Evolutionary conservation across 805 yeast species (phyloP).

Genomic region (Tetrapisispora arboricola): DNA sequence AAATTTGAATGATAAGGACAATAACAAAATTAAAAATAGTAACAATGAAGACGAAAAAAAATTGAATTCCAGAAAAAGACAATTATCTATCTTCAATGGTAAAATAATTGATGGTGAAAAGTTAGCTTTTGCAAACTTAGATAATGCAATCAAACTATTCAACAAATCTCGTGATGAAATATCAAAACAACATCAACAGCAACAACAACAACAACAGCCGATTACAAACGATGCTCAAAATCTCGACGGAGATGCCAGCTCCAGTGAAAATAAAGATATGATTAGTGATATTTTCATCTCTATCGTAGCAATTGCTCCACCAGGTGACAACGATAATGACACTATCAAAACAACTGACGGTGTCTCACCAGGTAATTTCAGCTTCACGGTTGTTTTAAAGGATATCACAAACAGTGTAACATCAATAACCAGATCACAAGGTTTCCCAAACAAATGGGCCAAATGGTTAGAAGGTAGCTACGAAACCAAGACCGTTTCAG

Average conservation of each 20-base stretch:
- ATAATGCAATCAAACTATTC: constrained; percentile 47
- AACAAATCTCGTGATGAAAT: constrained; percentile 25
- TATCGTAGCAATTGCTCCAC: constrained; percentile 46
- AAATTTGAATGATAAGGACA: not conserved
- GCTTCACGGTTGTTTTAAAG: constrained; percentile 63
- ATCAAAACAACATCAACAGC: constrained; percentile 20
- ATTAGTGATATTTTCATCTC: constrained; percentile 60
- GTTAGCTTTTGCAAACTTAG: constrained; percentile 78
- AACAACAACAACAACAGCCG: too few species aligned
- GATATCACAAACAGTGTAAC: constrained; percentile 73
- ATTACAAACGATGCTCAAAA: constrained; percentile 8
- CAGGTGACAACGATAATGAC: constrained; percentile 15
- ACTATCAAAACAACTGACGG: constrained; percentile 30
- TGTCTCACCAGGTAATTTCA: constrained; percentile 43
- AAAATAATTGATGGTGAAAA: constrained; percentile 78
- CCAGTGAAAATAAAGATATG: constrained; percentile 6
- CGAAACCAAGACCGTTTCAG: constrained; percentile 11
- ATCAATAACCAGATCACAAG: constrained; percentile 70
- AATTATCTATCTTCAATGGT: constrained; percentile 66
- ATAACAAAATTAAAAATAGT: too few species aligned
- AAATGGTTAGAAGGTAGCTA: constrained; percentile 58
- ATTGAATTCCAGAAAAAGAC: constrained; percentile 22
- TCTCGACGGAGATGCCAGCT: constrained; percentile 8
- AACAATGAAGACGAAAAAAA: not conserved
- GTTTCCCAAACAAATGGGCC: constrained; percentile 86